phyloP scores from a whole-genome alignment of 1,284 basidiomycete species.

The Cryptococcus sp. region DNA sequence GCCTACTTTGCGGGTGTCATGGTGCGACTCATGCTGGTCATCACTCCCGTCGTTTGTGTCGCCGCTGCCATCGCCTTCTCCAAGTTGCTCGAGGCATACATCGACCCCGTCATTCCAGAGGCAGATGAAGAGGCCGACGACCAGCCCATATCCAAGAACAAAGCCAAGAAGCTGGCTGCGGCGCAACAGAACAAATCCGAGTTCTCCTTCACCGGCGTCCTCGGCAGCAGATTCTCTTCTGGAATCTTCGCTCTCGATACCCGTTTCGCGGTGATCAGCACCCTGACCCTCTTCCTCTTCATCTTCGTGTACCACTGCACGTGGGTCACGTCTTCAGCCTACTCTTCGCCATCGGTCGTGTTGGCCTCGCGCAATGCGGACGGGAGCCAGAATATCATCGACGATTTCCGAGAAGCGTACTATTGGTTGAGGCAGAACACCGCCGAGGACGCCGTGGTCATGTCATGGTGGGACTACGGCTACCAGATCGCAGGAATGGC shows the following conservation, averaged over 20 bases:
- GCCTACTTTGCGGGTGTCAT: conserved; percentile 99
- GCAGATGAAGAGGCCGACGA: conserved; percentile 22
- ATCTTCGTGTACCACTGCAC: conserved; percentile 97
- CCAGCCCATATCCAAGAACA: conserved; percentile 58
- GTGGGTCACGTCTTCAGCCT: conserved; percentile 91
- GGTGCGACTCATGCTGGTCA: conserved; percentile 69
- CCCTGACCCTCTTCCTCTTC: conserved; percentile 75
- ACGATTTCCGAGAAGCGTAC: conserved; percentile 99
- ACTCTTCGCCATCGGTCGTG: conserved; percentile 97
- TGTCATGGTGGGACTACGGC: conserved; percentile 99
- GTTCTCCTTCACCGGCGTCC: conserved; percentile 37
- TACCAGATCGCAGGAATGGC: conserved; percentile 99
- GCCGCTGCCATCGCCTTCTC: conserved; percentile 88
- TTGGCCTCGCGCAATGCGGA: conserved; percentile 78
- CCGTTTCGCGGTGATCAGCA: conserved; percentile 73
- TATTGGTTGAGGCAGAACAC: conserved; percentile 99
- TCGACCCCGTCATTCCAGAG: conserved; percentile 62
- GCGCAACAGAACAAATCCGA: conserved; percentile 46
- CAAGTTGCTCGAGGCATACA: conserved; percentile 82
- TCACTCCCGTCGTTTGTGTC: conserved; percentile 60
- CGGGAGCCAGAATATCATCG: conserved; percentile 92
- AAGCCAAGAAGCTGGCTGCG: conserved; percentile 62
- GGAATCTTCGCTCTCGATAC: conserved; percentile 87
- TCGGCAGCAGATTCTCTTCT: conserved; percentile 43
- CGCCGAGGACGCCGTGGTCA: conserved; percentile 83